Evolutionary conservation across 2,329 filamentous ascomycete species (phyloP).

Genomic region (Ophiostoma triangulosporum): DNA sequence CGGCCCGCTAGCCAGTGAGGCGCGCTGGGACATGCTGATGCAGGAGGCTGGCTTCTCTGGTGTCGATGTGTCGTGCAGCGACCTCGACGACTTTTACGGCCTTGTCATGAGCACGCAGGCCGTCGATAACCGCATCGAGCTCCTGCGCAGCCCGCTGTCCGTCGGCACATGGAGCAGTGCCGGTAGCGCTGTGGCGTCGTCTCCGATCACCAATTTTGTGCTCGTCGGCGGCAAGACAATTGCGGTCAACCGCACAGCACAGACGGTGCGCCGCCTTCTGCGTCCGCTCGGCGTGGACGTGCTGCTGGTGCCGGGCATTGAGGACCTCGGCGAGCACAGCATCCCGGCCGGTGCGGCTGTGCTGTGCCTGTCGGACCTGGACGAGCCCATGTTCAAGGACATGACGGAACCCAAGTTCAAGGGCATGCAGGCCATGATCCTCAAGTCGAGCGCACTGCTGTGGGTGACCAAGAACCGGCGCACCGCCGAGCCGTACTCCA

Average conservation of each 20-base stretch:
- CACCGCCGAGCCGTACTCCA: conserved; percentile 12
- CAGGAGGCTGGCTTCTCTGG: conserved; percentile 17
- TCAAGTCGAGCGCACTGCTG: conserved; percentile 11
- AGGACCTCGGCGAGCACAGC: neutral
- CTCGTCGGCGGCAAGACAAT: conserved; percentile 14
- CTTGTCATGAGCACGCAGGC: conserved; percentile 17
- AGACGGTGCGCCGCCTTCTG: conserved; percentile 8
- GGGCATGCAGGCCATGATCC: conserved; percentile 12
- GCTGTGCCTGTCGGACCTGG: conserved; percentile 17
- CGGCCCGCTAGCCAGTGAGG: conserved; percentile 8
- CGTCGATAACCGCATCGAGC: conserved; percentile 13
- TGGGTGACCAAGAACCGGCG: conserved; percentile 16
- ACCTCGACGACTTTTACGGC: conserved; percentile 8
- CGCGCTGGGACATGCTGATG: conserved; percentile 16
- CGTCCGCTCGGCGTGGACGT: conserved; percentile 2
- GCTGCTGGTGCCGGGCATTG: neutral
- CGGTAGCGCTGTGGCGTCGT: neutral
- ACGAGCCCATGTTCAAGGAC: conserved; percentile 16
- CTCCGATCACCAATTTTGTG: conserved; percentile 9
- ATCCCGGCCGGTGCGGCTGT: conserved; percentile 9
- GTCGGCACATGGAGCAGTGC: neutral
- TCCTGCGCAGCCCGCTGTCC: conserved; percentile 15
- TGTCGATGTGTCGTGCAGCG: conserved; percentile 11
- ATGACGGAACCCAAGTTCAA: conserved; percentile 13
- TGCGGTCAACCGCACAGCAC: neutral